Evolutionary conservation across 2,329 filamentous ascomycete genomes (phyloP).

Genomic region (Aureobasidium uvarum): DNA sequence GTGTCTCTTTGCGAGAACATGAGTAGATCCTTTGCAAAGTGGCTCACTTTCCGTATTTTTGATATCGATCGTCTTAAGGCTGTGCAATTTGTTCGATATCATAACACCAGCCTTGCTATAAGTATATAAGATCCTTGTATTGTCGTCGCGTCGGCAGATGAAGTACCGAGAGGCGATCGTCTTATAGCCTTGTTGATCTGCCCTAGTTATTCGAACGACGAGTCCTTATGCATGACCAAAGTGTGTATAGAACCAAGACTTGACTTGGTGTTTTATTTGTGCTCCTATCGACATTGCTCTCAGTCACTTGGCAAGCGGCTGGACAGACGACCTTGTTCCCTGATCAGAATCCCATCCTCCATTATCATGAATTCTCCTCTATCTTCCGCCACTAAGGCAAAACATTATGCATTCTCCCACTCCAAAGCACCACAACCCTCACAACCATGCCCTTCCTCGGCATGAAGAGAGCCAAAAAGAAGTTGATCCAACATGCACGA

Average conservation of each 20-base stretch:
- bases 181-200: background rate
- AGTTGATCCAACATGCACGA: too few species aligned
- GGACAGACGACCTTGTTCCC: background rate
- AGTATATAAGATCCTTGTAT: background rate
- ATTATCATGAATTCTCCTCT: too few species aligned
- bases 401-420: background rate
- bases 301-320: background rate
- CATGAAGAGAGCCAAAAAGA: too few species aligned
- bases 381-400: background rate
- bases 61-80: background rate
- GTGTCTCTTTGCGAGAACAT: background rate
- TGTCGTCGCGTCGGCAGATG: background rate
- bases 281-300: background rate
- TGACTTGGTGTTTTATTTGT: background rate
- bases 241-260: background rate
- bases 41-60: background rate
- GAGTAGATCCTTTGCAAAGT: too few species aligned
- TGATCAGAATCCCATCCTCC: background rate
- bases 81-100: background rate
- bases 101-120: background rate
- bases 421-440: background rate
- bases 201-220: background rate
- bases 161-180: background rate
- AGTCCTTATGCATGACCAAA: too few species aligned
- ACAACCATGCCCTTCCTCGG: too few species aligned